Evolutionary conservation across 2,329 filamentous ascomycete genomes (phyloP).

Genomic region (Pyrenophora graminea): DNA sequence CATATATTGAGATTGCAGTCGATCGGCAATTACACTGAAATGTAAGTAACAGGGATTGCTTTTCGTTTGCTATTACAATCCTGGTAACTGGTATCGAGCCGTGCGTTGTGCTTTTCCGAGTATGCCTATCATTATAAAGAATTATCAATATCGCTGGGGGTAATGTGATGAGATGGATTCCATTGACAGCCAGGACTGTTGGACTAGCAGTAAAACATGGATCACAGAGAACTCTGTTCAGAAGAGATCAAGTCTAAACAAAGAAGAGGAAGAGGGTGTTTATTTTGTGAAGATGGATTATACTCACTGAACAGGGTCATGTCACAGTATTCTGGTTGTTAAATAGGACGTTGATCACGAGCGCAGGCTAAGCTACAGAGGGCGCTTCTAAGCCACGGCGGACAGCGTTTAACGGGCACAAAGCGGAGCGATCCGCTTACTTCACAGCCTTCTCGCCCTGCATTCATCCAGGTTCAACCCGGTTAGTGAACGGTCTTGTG

Average conservation of each 20-base stretch:
- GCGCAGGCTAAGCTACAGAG: slow-evolving; percentile 27
- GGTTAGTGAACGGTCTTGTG: slow-evolving; percentile 17
- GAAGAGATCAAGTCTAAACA: too few relatives aligned
- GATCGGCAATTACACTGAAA: slow-evolving; percentile 29
- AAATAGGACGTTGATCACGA: slow-evolving; percentile 26
- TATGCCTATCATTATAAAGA: neutral
- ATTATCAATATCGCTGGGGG: too few relatives aligned
- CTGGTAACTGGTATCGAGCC: slow-evolving; percentile 14
- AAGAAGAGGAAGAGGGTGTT: too few relatives aligned
- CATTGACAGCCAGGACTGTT: too few relatives aligned
- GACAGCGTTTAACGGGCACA: slow-evolving; percentile 28
- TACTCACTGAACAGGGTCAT: neutral
- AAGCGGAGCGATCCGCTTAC: slow-evolving; percentile 40
- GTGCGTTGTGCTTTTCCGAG: slow-evolving; percentile 3
- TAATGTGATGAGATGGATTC: too few relatives aligned
- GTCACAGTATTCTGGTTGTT: neutral
- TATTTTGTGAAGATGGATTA: too few relatives aligned
- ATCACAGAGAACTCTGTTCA: too few relatives aligned
- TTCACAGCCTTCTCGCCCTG: slow-evolving; percentile 25
- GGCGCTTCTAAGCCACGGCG: slow-evolving; percentile 25
- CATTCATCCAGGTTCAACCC: slow-evolving; percentile 21
- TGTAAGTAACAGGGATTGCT: slow-evolving; percentile 9
- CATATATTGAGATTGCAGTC: slow-evolving; percentile 24
- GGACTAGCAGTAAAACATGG: too few relatives aligned
- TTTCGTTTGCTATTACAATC: slow-evolving; percentile 14